Evolutionary conservation across 2,329 filamentous ascomycete species (phyloP), one percentile per base, ranked within the genome.

Genomic region (Pestalotiopsis sp.): DNA sequence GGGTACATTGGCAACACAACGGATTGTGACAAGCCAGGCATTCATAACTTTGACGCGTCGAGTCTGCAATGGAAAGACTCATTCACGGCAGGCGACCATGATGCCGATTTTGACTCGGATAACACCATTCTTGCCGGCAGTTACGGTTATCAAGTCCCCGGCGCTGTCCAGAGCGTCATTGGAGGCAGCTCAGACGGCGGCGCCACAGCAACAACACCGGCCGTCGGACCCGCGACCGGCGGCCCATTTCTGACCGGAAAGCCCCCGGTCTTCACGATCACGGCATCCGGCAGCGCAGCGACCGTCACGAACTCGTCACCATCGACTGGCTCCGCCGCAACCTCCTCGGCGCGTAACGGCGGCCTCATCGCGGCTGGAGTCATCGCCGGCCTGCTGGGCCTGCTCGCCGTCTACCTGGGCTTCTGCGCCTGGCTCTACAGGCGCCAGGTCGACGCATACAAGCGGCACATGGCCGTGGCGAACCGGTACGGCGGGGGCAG

Each of bases 361-460:
- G 83, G 82, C 0, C 81, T 84, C 14, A 83, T 87, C 64, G 82
- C 82, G 17, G 83, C 84, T 1, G 82, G 83, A 31, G 80, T 91
- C 23, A 81, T 94, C 39, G 92, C 92, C 0, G 91, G 90, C n/a
- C 75, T 91, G 3, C 84, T 92, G 4, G 88, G 88, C 62, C 73
- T 92, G 20, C 74, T 89, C 0, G 90, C 90, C 2, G 80, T 82
- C 1, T 93, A 93, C 76, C 85, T 93, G 13, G 90, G 88, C 60
- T 93, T 92, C 82, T 92, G 90, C 79, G 86, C 88, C 20, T 93
- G 90, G 88, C 81, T 94, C 7, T 94, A 94, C 82, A 86, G 91
- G 36, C 90, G 90, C 63, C 91, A 92, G 77, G 86, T 94, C 17
- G 79, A 82, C 38, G 86, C 92, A 11, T 94, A 93, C 83, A 90